These are phyloP conservation scores for Phytophthora sansomeana DNA, from an alignment of 352 stramenopile genomes.

Conservation along the genomic window DNA sequence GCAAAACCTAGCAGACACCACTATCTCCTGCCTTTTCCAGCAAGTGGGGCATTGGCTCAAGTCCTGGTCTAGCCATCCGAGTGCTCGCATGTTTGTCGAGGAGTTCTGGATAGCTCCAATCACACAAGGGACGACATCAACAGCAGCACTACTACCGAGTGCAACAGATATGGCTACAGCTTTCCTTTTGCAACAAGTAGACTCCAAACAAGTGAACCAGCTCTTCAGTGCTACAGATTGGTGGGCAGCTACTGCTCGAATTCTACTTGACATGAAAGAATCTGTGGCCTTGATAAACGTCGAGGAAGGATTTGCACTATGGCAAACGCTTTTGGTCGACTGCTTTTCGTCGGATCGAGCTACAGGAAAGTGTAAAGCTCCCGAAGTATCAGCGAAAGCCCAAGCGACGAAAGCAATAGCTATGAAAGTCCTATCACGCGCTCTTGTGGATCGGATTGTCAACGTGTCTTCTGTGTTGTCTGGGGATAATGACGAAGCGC, in stretches of 20 bases:
- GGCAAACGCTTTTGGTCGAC: conserved; percentile 43
- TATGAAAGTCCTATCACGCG: conserved; percentile 17
- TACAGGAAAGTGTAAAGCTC: conserved; percentile 31
- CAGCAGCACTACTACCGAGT: conserved; percentile 10
- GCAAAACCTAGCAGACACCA: conserved; percentile 16
- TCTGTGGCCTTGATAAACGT: conserved; percentile 40
- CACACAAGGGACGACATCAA: conserved; percentile 16
- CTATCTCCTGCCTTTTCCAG: conserved; percentile 50
- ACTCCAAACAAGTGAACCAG: background rate
- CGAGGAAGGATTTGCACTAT: conserved; percentile 46
- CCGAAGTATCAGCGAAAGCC: background rate
- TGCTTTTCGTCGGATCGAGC: conserved; percentile 45
- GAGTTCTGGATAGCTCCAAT: conserved; percentile 51
- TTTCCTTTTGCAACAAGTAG: conserved; percentile 31
- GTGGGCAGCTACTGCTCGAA: conserved; percentile 24
- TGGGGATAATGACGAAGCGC: conserved; percentile 4
- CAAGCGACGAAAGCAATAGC: conserved; percentile 11
- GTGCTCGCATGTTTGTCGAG: conserved; percentile 57
- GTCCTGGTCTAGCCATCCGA: conserved; percentile 62
- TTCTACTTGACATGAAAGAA: conserved; percentile 45
- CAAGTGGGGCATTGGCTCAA: conserved; percentile 56
- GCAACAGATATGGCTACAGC: conserved; percentile 25
- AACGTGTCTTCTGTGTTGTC: conserved; percentile 12
- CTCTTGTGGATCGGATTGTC: conserved; percentile 14
- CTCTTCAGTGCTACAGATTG: conserved; percentile 27